Evolutionary conservation across 345 rosid genomes (phyloP).

Genomic region (Eucalyptus tenuipes): DNA sequence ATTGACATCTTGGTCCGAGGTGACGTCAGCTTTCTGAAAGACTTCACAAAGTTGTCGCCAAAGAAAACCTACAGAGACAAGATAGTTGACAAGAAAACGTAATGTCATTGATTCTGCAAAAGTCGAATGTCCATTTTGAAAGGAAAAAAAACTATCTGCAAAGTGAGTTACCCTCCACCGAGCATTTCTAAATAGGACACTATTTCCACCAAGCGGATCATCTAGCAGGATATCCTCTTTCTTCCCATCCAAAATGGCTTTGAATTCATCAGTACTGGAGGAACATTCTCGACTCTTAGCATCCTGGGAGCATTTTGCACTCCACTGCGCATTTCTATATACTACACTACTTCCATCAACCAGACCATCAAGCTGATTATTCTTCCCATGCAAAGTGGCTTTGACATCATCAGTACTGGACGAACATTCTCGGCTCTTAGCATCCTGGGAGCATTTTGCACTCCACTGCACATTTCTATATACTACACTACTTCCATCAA

Average conservation of each 20-base stretch:
- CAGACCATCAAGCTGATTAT: slow-evolving; percentile 14
- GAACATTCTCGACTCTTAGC: neutral
- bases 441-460: neutral
- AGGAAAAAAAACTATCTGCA: neutral
- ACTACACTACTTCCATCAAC: neutral
- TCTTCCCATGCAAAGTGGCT: neutral
- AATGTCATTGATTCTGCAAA: neutral
- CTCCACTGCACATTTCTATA: neutral
- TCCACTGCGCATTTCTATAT: neutral
- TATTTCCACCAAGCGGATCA: slow-evolving; percentile 12
- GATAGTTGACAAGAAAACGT: neutral
- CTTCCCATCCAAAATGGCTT: neutral
- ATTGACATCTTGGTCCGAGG: slow-evolving; percentile 1
- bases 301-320: neutral
- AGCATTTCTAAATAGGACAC: slow-evolving; percentile 7
- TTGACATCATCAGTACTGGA: neutral
- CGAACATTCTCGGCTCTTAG: neutral
- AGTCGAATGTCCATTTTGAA: neutral
- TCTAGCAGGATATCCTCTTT: neutral
- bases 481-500: neutral
- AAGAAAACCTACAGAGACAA: slow-evolving; percentile 20
- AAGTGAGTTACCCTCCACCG: neutral
- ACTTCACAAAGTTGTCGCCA: slow-evolving; percentile 29
- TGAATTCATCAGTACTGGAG: neutral
- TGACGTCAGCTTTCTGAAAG: slow-evolving; percentile 29